These are phyloP conservation scores for Porosira glacialis DNA, from an alignment of 352 stramenopile species.

Conservation along the genomic window DNA sequence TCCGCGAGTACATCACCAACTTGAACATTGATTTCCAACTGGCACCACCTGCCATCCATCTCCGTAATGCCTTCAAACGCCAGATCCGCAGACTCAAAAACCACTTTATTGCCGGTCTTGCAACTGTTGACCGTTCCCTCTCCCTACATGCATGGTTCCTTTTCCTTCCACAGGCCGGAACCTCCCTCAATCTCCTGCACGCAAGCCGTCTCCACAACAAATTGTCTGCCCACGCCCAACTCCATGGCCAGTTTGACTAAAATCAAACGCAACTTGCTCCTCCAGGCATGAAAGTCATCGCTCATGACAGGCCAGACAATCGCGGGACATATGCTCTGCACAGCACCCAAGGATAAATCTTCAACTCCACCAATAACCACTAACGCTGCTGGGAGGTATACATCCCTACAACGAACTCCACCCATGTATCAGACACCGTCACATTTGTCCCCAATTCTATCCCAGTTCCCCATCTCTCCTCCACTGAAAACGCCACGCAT, in stretches of 20 bases:
- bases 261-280: slow-evolving; percentile 36
- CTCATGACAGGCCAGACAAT: slow-evolving; percentile 15
- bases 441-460: neutral
- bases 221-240: slow-evolving; percentile 20
- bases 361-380: slow-evolving; percentile 30
- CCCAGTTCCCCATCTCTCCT: neutral
- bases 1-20: neutral
- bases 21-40: neutral
- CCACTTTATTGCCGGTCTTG: slow-evolving; percentile 36
- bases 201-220: slow-evolving; percentile 17
- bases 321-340: slow-evolving; percentile 20
- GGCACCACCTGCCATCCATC: slow-evolving; percentile 13
- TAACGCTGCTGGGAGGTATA: slow-evolving; percentile 25
- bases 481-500: neutral
- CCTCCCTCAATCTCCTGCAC: neutral
- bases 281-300: slow-evolving; percentile 19
- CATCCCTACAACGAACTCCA: slow-evolving; percentile 8
- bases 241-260: slow-evolving; percentile 24
- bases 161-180: slow-evolving; percentile 20
- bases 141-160: slow-evolving; percentile 15
- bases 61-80: slow-evolving; percentile 31
- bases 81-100: slow-evolving; percentile 49
- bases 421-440: slow-evolving; percentile 17
- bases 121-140: slow-evolving; percentile 6
- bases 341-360: slow-evolving; percentile 25